phyloP scores from a whole-genome alignment of 495 filamentous ascomycete species.

The Aspergillus homomorphus region DNA sequence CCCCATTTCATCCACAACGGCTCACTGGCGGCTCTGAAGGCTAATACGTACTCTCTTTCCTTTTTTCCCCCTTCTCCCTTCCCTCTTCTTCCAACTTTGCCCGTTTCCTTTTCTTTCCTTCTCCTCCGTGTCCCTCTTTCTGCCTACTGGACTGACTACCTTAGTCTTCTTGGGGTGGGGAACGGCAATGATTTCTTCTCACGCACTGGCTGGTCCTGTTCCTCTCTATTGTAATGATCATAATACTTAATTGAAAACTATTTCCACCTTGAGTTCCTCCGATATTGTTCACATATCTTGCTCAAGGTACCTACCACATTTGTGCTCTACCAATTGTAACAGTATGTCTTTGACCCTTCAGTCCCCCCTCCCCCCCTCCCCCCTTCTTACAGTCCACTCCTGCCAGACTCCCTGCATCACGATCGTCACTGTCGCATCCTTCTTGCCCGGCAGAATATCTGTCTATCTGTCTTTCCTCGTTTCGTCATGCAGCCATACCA shows the following conservation, averaged over 20 bases:
- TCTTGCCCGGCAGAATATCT: conserved; percentile 9
- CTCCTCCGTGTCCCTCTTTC: conserved; percentile 4
- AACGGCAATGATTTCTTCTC: conserved; percentile 17
- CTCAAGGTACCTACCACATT: conserved; percentile 12
- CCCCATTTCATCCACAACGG: background rate
- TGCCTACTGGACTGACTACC: background rate
- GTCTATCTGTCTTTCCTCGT: conserved; percentile 11
- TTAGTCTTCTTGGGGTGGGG: conserved; percentile 17
- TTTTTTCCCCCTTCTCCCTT: conserved; percentile 7
- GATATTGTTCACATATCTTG: background rate
- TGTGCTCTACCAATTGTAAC: conserved; percentile 11
- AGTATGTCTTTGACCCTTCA: background rate
- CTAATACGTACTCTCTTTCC: background rate
- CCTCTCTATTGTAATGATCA: conserved; percentile 15
- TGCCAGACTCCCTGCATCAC: conserved; percentile 30
- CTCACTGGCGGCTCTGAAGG: conserved; percentile 13
- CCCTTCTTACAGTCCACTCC: conserved; percentile 1
- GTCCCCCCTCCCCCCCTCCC: background rate
- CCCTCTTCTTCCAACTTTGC: conserved; percentile 5
- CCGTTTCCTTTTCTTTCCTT: conserved; percentile 19
- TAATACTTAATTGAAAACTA: conserved; percentile 18
- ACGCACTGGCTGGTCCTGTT: conserved; percentile 21
- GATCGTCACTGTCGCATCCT: conserved; percentile 25
- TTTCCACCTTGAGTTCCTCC: conserved; percentile 2
- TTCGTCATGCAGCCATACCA: conserved; percentile 34